Evolutionary conservation across 2,329 filamentous ascomycete genomes (phyloP).

Genomic region (Ophiostoma perfectum): DNA sequence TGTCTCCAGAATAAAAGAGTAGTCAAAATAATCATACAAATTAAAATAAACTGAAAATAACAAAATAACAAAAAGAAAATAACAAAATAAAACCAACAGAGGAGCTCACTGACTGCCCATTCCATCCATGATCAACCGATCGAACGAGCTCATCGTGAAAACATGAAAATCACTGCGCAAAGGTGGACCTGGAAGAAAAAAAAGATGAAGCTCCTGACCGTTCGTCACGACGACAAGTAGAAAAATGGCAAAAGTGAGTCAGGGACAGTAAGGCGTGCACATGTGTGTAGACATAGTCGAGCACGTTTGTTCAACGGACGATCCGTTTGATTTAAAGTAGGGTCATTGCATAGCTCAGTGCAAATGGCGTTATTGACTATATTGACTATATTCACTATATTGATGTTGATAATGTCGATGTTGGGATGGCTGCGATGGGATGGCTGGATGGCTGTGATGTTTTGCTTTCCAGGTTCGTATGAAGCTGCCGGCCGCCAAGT

Average conservation of each 20-base stretch:
- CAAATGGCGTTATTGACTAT: neutral
- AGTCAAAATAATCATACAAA: too few species aligned
- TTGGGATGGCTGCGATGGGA: neutral
- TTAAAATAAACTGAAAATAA: too few species aligned
- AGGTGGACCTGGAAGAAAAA: neutral
- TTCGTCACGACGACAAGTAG: neutral
- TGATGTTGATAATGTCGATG: neutral
- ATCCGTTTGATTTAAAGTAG: neutral
- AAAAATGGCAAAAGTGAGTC: constrained; percentile 8
- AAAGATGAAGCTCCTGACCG: constrained; percentile 10
- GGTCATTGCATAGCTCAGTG: neutral
- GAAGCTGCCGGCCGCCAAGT: neutral
- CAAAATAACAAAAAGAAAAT: too few species aligned
- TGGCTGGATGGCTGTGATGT: neutral
- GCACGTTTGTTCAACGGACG: neutral
- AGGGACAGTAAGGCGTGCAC: neutral
- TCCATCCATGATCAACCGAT: too few species aligned
- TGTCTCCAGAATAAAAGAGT: too few species aligned
- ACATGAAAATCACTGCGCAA: neutral
- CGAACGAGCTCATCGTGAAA: neutral
- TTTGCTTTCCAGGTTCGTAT: too few species aligned
- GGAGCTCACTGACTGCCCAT: neutral
- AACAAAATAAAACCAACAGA: too few species aligned
- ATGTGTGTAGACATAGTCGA: neutral
- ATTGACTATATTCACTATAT: too few species aligned